phyloP scores from a whole-genome alignment of 352 stramenopile genomes.

The Achlya hypogyna region DNA sequence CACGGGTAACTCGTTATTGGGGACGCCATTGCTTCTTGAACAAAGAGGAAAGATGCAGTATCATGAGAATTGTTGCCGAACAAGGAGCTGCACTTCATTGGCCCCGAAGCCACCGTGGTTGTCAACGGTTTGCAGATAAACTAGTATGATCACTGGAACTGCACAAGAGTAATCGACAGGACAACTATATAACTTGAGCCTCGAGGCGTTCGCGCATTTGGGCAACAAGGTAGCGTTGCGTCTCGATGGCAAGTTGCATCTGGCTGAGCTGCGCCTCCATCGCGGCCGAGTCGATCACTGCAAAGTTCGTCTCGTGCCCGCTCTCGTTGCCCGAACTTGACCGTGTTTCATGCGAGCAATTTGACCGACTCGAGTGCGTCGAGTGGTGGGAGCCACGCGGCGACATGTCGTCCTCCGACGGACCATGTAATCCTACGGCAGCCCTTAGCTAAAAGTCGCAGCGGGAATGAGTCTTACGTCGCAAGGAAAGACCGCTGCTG shows the following conservation, averaged over 20 bases:
- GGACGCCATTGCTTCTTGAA: too few species aligned
- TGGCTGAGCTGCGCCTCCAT: background rate
- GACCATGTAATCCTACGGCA: background rate
- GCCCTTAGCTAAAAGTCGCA: background rate
- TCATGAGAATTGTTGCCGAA: too few species aligned
- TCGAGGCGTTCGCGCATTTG: conserved; percentile 9
- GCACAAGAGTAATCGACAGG: too few species aligned
- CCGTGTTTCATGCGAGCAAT: background rate
- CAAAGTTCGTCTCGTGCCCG: background rate
- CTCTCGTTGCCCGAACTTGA: background rate
- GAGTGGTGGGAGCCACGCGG: background rate
- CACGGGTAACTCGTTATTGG: too few species aligned
- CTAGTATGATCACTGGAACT: too few species aligned
- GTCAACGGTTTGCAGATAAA: too few species aligned
- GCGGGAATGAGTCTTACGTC: background rate
- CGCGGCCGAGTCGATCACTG: background rate
- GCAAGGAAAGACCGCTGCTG: background rate
- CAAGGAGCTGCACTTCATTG: too few species aligned
- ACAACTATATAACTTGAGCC: background rate
- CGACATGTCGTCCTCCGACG: background rate
- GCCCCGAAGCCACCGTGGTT: too few species aligned
- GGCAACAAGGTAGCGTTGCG: background rate
- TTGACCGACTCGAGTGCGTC: too few species aligned
- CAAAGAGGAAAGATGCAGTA: too few species aligned
- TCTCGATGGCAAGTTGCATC: conserved; percentile 11